A percentile compares a stretch with the other conserved stretches of the same genome.
phyloP scores from a whole-genome alignment of 2,329 filamentous ascomycete genomes.

The Fusarium austroafricanum region DNA sequence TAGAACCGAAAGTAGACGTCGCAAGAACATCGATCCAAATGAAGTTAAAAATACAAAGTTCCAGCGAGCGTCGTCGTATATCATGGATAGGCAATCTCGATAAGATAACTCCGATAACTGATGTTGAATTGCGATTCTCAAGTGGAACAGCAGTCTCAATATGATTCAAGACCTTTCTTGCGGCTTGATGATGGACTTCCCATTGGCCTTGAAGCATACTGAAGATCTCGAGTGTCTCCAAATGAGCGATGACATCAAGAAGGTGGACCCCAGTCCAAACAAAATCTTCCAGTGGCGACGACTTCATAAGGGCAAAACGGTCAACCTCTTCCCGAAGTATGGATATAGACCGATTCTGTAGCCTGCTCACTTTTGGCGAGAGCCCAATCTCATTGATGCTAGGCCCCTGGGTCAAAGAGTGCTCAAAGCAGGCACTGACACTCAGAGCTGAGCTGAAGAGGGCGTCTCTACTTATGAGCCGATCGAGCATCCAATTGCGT shows the following conservation, averaged over 20 bases:
- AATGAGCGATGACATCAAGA: neutral
- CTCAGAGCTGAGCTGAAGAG: neutral
- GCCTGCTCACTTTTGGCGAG: neutral
- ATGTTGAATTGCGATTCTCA: neutral
- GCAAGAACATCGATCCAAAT: slow-evolving; percentile 5
- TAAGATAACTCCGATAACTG: neutral
- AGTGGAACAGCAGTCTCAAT: neutral
- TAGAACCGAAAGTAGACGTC: neutral
- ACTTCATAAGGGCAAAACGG: neutral
- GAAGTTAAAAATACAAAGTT: neutral
- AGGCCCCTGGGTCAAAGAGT: neutral
- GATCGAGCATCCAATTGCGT: neutral
- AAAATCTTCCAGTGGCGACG: neutral
- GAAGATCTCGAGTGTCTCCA: slow-evolving; percentile 1
- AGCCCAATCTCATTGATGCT: neutral
- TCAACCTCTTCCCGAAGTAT: neutral
- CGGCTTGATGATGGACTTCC: slow-evolving; percentile 1
- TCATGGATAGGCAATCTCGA: neutral
- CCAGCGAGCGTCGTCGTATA: neutral
- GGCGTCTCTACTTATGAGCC: neutral
- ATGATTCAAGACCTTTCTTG: neutral
- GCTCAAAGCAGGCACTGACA: slow-evolving; percentile 1
- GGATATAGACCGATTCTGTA: neutral
- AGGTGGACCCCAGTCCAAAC: neutral
- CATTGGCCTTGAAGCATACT: slow-evolving; percentile 7